Evolutionary conservation across 306 rosid species (phyloP), one percentile per base, ranked within the genome.

Genomic region (Potentilla sterilis): DNA sequence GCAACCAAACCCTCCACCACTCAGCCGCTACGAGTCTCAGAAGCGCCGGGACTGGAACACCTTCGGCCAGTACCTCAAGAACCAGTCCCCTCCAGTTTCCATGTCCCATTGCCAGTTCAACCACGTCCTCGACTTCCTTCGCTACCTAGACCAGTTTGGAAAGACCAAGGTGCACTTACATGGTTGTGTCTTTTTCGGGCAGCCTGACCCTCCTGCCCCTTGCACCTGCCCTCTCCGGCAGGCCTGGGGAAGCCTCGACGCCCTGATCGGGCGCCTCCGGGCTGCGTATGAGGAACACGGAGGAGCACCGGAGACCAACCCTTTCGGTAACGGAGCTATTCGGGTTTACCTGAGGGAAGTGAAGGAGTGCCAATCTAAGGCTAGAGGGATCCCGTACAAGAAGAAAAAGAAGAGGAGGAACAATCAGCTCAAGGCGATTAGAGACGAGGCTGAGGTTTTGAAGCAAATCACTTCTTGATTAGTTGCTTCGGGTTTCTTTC

Each of bases 221-320:
- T 93, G 98, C 77, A 84, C 93, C 9, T 93, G 97, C 75, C 98
- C 98, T 0, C 90, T 93, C 19, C 64, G 87, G 61, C 98, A 93
- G 76, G 98, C 98, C 1, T 93, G 98, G 98, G 98, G 98, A 5
- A 93, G 97, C 74, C 96, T 93, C 0, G 98, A 93, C 21, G 96
- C 98, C 1, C 89, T 91, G 67, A 93, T 93, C 77, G 98, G 98
- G 5, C 83, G 98, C 18, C 93, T 93, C 1, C 77, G 98, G 19
- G 98, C 98, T 0, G 98, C 98, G 1, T 93, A 87, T 6, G 98
- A 93, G 55, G 98, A 93, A 73, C 91, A 91, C 37, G 98, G 96
- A 0, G 98, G 97, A 0, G 88, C 96, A 0, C 86, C 89, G 2
- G 96, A 91, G 76, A 77, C 75, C 0, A 93, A 93, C 78, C 98